Percentiles rank a stretch among this genome's conserved stretches.
phyloP scores from a whole-genome alignment of 805 yeast species.

The Citeromyces nyonsensis region DNA sequence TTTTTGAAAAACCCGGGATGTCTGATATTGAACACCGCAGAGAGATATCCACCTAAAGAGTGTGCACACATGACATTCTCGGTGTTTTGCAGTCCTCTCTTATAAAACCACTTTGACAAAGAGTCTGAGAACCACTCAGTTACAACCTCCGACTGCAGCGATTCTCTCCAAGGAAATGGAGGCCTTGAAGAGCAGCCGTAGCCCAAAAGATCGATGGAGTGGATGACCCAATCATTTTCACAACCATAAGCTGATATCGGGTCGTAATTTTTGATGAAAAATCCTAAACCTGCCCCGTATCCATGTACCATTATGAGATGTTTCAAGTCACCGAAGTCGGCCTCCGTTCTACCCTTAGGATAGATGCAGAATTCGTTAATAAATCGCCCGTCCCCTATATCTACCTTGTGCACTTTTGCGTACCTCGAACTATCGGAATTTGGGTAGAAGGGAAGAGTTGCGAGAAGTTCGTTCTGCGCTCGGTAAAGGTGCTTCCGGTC shows the following conservation, averaged over 20 bases:
- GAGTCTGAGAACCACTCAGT: slow-evolving; percentile 56
- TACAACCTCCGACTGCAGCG: slow-evolving; percentile 26
- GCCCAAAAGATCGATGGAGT: slow-evolving; percentile 80
- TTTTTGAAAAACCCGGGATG: slow-evolving; percentile 48
- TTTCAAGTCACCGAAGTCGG: slow-evolving; percentile 9
- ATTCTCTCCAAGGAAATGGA: slow-evolving; percentile 28
- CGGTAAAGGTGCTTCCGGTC: slow-evolving; percentile 11
- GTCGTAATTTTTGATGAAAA: slow-evolving; percentile 59
- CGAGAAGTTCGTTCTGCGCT: slow-evolving; percentile 29
- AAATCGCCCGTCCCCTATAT: slow-evolving; percentile 33
- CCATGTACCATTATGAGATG: slow-evolving; percentile 80
- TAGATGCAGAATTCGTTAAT: slow-evolving; percentile 67
- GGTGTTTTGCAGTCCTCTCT: slow-evolving; percentile 21
- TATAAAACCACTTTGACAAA: slow-evolving; percentile 43
- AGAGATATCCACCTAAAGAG: slow-evolving; percentile 83
- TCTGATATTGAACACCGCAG: slow-evolving; percentile 48
- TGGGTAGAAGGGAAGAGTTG: slow-evolving; percentile 44
- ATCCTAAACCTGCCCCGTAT: slow-evolving; percentile 82
- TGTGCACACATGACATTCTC: slow-evolving; percentile 57
- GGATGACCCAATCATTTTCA: slow-evolving; percentile 53
- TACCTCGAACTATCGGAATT: slow-evolving; percentile 28
- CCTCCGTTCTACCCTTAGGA: slow-evolving; percentile 12
- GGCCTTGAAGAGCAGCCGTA: slow-evolving; percentile 86
- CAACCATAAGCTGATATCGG: slow-evolving; percentile 24
- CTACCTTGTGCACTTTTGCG: slow-evolving; percentile 34